Base-by-base conservation (phyloP, 192 early-diverging fungal genomes). In the Coemansia sp. region DNA sequence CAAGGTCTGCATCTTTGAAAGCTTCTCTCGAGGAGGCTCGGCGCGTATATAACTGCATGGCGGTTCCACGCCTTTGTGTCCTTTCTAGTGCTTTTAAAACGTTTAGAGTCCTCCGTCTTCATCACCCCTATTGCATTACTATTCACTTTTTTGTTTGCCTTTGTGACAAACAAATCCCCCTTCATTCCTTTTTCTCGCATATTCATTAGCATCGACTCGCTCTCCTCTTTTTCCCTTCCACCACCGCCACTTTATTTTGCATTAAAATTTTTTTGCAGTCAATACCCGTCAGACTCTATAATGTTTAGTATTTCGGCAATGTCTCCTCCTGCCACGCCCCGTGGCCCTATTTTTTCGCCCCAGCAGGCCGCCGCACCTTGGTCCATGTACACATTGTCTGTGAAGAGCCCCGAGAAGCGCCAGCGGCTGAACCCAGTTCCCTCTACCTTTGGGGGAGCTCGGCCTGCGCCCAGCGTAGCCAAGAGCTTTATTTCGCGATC, bases 261-360 rank as follows among this genome's bases (percentile, higher is more conserved):
- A 58, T 21, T n/a, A 45, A 21, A 58, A 34, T 34, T 31, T 31
- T 31, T 31, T 31, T 14, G 33, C 33, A 13, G 31, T 13, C 33
- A n/a, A 14, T 13, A 34, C 43, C 9, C 14, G 14, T 39, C 41
- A 5, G 20, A 43, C 26, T 41, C 6, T 42, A 60, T 18, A 48
- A 75, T 75, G 73, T 64, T 75, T 37, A 68, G 56, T 18, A 69
- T 75, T 43, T 64, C 63, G 3, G 63, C 63, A 62, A 68, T 75
- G 58, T 75, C 73, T 6, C 73, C 73, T 16, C 73, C 73, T 11
- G 60, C 62, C 56, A 75, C 73, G 2, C 73, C 73, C 67, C 38
- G 73, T 26, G 73, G 66, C 20, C 33, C 73, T 6, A 65, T 75
- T 41, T 75, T 75, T 21, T 75, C 73, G 39, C 73, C 73, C 7